A percentile compares a stretch with the other conserved stretches of the same genome.
Evolutionary conservation across 2,329 filamentous ascomycete species (phyloP).

Genomic region (Epichloe uncinata): DNA sequence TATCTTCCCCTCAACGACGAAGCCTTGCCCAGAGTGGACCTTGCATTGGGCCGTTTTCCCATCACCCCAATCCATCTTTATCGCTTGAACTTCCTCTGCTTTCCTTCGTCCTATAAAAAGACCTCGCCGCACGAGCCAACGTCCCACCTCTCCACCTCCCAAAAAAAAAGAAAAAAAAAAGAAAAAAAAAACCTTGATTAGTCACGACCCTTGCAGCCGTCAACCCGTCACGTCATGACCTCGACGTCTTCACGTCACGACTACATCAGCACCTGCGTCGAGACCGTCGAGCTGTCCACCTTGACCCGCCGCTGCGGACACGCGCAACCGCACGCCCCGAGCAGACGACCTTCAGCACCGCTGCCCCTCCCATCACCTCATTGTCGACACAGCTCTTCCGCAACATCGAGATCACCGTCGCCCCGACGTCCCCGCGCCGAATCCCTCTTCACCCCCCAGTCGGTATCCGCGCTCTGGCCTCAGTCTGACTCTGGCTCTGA

Average conservation of each 20-base stretch:
- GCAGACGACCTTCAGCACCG: neutral
- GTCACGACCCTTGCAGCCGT: neutral
- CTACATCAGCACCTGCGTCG: neutral
- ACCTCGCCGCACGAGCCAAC: too few species aligned
- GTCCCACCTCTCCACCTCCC: too few species aligned
- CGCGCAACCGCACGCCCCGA: neutral
- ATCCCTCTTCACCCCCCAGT: too few species aligned
- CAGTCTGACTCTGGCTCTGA: too few species aligned
- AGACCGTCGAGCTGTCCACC: slow-evolving; percentile 5
- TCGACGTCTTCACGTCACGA: neutral
- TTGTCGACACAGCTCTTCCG: neutral
- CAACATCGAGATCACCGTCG: neutral
- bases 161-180: neutral
- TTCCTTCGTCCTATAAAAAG: too few species aligned
- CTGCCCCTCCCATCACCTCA: neutral
- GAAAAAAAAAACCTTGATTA: neutral
- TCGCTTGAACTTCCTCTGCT: too few species aligned
- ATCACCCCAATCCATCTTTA: too few species aligned
- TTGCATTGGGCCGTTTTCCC: too few species aligned
- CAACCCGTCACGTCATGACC: neutral
- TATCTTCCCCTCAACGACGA: too few species aligned
- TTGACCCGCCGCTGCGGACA: neutral
- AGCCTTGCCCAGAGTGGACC: too few species aligned
- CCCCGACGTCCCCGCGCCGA: neutral
- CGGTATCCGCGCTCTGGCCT: too few species aligned